These are phyloP conservation scores for Curvularia sp. DNA, from an alignment of 2,329 filamentous ascomycete genomes.

Conservation along the genomic window DNA sequence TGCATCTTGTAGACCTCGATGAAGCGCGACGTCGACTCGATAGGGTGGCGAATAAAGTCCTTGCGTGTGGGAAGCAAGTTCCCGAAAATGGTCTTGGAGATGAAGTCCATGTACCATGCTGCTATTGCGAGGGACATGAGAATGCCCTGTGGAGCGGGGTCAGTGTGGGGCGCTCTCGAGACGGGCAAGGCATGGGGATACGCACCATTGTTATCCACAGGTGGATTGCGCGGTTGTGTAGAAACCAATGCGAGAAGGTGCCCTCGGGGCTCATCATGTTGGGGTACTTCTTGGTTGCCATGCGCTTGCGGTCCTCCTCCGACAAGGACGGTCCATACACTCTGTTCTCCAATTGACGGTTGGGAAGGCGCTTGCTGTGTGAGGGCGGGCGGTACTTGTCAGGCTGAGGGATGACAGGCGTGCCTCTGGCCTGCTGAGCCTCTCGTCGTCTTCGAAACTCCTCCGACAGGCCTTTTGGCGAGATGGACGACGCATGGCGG, in stretches of 20 bases:
- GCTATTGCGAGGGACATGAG: slow-evolving; percentile 72
- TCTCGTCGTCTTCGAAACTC: slow-evolving; percentile 39
- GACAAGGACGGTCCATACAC: slow-evolving; percentile 79
- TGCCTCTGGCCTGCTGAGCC: slow-evolving; percentile 48
- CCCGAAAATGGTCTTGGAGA: slow-evolving; percentile 76
- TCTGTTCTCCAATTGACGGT: slow-evolving; percentile 62
- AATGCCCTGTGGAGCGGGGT: slow-evolving; percentile 61
- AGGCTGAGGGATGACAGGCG: slow-evolving; percentile 77
- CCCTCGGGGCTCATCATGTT: slow-evolving; percentile 86
- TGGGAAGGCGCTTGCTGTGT: slow-evolving; percentile 74
- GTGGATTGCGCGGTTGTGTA: slow-evolving; percentile 79
- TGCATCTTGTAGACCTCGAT: slow-evolving; percentile 79
- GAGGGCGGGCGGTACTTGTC: slow-evolving; percentile 91
- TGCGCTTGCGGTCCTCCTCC: slow-evolving; percentile 69
- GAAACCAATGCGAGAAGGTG: slow-evolving; percentile 83
- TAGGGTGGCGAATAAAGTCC: slow-evolving; percentile 73
- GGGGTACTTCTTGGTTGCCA: slow-evolving; percentile 78
- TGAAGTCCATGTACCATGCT: slow-evolving; percentile 81
- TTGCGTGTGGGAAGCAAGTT: slow-evolving; percentile 77
- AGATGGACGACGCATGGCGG: slow-evolving; percentile 44
- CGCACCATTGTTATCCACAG: slow-evolving; percentile 81
- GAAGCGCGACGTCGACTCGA: slow-evolving; percentile 70
- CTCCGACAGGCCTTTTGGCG: slow-evolving; percentile 40
- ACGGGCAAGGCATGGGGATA: slow-evolving; percentile 9
- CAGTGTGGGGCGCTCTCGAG: neutral